These are phyloP conservation scores for Penicillium hesseltinei DNA, from an alignment of 2,329 filamentous ascomycete genomes.

Conservation along the genomic window DNA sequence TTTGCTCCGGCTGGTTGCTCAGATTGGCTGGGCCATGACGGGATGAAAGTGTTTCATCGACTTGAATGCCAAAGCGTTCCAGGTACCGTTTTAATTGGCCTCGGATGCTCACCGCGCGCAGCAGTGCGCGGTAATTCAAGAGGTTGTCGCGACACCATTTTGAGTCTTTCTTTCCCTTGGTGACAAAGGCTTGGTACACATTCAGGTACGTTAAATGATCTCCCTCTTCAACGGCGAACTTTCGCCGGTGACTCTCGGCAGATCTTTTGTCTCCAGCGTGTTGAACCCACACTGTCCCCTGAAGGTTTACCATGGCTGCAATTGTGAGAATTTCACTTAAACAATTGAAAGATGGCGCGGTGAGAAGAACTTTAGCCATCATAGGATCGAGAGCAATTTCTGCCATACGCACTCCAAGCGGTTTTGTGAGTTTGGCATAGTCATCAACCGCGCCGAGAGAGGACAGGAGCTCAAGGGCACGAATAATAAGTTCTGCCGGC, in stretches of 20 bases:
- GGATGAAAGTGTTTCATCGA: conserved; percentile 58
- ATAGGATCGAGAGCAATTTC: conserved; percentile 92
- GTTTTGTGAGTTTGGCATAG: conserved; percentile 85
- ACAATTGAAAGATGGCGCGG: conserved; percentile 71
- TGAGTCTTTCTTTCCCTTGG: conserved; percentile 75
- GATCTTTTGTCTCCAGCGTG: conserved; percentile 74
- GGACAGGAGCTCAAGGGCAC: conserved; percentile 83
- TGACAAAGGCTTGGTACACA: conserved; percentile 85
- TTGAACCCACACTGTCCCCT: conserved; percentile 78
- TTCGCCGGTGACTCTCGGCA: conserved; percentile 70
- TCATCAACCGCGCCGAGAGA: conserved; percentile 82
- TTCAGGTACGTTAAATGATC: conserved; percentile 92
- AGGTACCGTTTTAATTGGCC: conserved; percentile 83
- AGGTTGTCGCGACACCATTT: conserved; percentile 85
- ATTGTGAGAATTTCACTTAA: conserved; percentile 85
- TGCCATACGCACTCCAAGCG: conserved; percentile 86
- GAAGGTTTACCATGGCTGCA: conserved; percentile 87
- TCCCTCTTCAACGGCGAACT: conserved; percentile 88
- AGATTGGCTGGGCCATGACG: conserved; percentile 32
- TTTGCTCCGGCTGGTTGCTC: conserved; percentile 64
- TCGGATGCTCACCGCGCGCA: conserved; percentile 78
- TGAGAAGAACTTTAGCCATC: conserved; percentile 85
- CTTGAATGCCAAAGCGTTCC: conserved; percentile 74
- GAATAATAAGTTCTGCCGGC: conserved; percentile 77
- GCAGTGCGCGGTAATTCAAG: conserved; percentile 82